These are phyloP conservation scores for Aspergillus puulaauensis DNA, from an alignment of 2,329 filamentous ascomycete species.

Conservation along the genomic window DNA sequence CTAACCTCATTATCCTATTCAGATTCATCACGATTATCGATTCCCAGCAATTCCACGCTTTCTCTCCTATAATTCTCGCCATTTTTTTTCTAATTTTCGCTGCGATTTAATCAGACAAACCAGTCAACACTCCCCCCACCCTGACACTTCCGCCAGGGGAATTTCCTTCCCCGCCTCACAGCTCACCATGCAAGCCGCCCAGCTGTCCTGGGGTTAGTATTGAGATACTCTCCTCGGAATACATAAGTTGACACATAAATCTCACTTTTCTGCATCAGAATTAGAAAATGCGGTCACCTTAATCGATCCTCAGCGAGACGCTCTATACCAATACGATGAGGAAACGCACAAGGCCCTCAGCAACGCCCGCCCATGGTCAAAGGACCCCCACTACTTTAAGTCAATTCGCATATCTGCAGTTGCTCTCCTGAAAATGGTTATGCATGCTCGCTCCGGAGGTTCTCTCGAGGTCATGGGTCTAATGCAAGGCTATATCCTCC, in stretches of 20 bases:
- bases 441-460: slow-evolving; percentile 95
- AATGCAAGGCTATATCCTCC: slow-evolving; percentile 92
- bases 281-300: slow-evolving; percentile 82
- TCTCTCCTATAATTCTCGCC: not conserved
- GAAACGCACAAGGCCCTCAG: slow-evolving; percentile 66
- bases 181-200: slow-evolving; percentile 54
- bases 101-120: not conserved
- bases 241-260: slow-evolving; percentile 8
- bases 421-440: slow-evolving; percentile 97
- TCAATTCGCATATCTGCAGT: slow-evolving; percentile 89
- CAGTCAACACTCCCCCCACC: not conserved
- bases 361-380: slow-evolving; percentile 69
- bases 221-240: slow-evolving; percentile 1
- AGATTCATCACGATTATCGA: not conserved
- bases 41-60: not conserved
- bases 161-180: not conserved
- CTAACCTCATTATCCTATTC: not conserved
- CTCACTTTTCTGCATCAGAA: slow-evolving; percentile 56
- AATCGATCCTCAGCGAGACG: slow-evolving; percentile 82
- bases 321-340: slow-evolving; percentile 80
- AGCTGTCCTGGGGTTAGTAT: slow-evolving; percentile 60
- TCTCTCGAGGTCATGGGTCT: slow-evolving; percentile 94
- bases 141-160: not conserved
- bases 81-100: too few species aligned
- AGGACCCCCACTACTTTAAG: slow-evolving; percentile 85